phyloP scores from a whole-genome alignment of 768 basidiomycete genomes.

The Trametes meyenii region DNA sequence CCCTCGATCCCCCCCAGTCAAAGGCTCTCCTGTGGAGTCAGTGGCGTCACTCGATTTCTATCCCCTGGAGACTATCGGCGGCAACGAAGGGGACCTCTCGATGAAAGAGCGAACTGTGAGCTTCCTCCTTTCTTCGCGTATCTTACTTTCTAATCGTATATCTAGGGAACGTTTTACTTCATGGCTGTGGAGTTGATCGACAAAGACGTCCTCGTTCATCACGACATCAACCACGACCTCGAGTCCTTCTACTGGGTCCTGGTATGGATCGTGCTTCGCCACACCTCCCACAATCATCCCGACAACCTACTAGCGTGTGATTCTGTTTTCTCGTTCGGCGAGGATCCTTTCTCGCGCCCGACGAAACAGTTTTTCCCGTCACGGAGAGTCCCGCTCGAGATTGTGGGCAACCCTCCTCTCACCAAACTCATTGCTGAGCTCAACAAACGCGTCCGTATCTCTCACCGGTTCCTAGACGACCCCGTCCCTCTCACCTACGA shows the following conservation, averaged over 20 bases:
- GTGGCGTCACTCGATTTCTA: background rate
- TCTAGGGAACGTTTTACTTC: slow-evolving; percentile 2
- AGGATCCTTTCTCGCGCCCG: too few species aligned
- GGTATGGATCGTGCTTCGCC: slow-evolving; percentile 10
- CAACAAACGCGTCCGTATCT: too few species aligned
- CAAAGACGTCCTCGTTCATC: background rate
- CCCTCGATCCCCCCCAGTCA: background rate
- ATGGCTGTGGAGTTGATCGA: slow-evolving; percentile 11
- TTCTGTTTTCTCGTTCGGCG: too few species aligned
- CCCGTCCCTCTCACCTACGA: too few species aligned
- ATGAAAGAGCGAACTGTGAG: slow-evolving; percentile 5
- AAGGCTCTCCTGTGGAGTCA: background rate
- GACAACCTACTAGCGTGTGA: too few species aligned
- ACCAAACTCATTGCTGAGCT: too few species aligned
- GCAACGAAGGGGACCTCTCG: background rate
- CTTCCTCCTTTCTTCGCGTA: background rate
- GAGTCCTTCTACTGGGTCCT: slow-evolving; percentile 22
- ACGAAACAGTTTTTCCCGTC: too few species aligned
- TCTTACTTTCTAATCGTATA: background rate
- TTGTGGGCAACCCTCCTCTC: too few species aligned
- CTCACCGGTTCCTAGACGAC: too few species aligned
- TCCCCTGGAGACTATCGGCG: background rate
- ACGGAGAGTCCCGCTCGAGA: too few species aligned
- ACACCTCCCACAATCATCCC: background rate
- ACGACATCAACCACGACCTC: slow-evolving; percentile 6